Base-by-base conservation (phyloP, 345 rosid genomes). In the Litchi chinensis region DNA sequence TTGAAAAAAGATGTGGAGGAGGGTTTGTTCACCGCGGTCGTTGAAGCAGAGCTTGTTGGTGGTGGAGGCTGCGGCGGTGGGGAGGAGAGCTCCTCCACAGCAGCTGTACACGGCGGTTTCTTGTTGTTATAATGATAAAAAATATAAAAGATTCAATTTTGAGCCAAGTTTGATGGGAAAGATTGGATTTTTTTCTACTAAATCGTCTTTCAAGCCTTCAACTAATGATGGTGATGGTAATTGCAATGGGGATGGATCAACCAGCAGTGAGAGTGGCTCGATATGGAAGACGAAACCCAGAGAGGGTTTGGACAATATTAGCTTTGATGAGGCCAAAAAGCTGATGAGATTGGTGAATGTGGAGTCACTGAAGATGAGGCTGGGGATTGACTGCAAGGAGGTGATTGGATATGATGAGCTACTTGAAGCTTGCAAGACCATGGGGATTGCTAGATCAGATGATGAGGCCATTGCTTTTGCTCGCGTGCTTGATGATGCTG, bases 271-370 rank as follows among this genome's bases (percentile, higher is more conserved):
- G 10, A 9, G 8, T 60, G 65, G 5, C 3, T 60, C 65, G 11
- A 60, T 60, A 60, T 60, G 65, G 65, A 21, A 56, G 10, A 43
- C 48, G 1, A 57, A 65, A 74, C 21, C 65, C 28, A 56, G 57
- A 37, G 12, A 32, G 66, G 56, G 78, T 15, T 8, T 32, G 2
- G 82, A 80, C 6, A 80, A 74, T 21, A 81, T 90, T 16, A 85
- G 97, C 5, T 65, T 83, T 22, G 79, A 64, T 65, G 98, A 94
- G 83, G 97, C 89, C 28, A 96, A 84, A 89, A 90, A 90, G 83
- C 81, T 94, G 82, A 83, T 96, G 94, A 91, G 95, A 65, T 77
- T 93, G 79, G 99, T 93, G 80, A 94, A 96, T 74, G 93, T 94
- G 76, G 97, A 90, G 65, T 85, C 90, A 6, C 84, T 96, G 79